Evolutionary conservation across 495 filamentous ascomycete species (phyloP), one percentile per base, ranked within the genome.

Genomic region (Penicillium ochrochloron): DNA sequence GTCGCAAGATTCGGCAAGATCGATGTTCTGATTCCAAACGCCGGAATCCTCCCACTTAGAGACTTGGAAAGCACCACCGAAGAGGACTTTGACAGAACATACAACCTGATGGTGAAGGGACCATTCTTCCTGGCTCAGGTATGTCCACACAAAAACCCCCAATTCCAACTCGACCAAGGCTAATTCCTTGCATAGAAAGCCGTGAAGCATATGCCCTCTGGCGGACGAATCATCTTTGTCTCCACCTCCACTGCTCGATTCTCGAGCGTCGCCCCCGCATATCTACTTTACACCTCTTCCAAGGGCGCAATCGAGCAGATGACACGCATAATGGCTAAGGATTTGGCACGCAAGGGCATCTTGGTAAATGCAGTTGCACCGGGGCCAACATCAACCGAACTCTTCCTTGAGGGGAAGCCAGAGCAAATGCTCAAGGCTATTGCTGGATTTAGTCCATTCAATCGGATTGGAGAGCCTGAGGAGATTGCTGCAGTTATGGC

Each of bases 281-380:
- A 90, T 65, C 78, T 90, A 37, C 76, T 89, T 33, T 92, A 92
- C 68, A 75, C 75, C 34, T 75, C 83, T 0, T 85, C 83, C 59
- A 92, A 92, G 66, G 90, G 88, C 55, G 87, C 90, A 6, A 82
- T 92, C 51, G 87, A 92, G 70, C 88, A 91, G 69, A 87, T 92
- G 79, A 82, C 83, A 0, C 82, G 88, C 8, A 78, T 85, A 15
- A 71, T 90, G 48, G 79, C 84, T 50, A 91, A 91, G 71, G 88
- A 90, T 52, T 80, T 92, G 44, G 88, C 80, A 6, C 72, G 78
- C 10, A 85, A 84, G 60, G 83, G 82, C 0, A 88, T 92, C 63
- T 72, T 75, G 15, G 89, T 91, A 25, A 92, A 92, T 70, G 77
- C 78, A 25, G 75, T 92, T 14, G 83, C 89, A 0, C 89, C 88